Conservation (phyloP, 192 early-diverging fungal genomes). For the Coemansia sp. region DNA sequence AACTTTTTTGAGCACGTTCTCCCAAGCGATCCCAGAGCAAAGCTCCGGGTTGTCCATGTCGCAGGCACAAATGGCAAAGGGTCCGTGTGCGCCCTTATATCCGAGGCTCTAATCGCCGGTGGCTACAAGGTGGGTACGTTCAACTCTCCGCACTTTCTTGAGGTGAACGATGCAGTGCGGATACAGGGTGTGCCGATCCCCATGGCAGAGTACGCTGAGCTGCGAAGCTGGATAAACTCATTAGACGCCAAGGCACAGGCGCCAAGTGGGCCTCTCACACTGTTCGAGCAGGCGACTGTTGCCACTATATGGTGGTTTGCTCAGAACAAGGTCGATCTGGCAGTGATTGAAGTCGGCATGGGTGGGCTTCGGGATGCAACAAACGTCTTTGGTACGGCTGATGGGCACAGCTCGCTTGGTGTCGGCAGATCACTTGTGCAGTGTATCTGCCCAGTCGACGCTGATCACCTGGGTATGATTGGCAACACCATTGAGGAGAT, state of each 20-base stretch:
- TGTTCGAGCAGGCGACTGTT: slow-evolving; percentile 73
- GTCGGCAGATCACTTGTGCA: slow-evolving; percentile 46
- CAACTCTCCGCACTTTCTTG: slow-evolving; percentile 77
- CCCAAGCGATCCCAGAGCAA: slow-evolving; percentile 52
- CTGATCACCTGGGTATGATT: slow-evolving; percentile 74
- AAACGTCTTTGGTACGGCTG: slow-evolving; percentile 62
- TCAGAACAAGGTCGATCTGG: slow-evolving; percentile 61
- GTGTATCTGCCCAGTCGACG: slow-evolving; percentile 64
- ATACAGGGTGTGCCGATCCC: slow-evolving; percentile 57
- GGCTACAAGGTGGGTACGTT: slow-evolving; percentile 60
- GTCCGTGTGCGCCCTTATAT: slow-evolving; percentile 64
- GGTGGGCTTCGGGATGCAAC: slow-evolving; percentile 80
- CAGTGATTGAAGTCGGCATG: slow-evolving; percentile 81
- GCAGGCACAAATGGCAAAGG: slow-evolving; percentile 93
- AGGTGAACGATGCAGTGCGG: slow-evolving; percentile 61
- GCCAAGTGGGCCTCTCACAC: slow-evolving; percentile 44
- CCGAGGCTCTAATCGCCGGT: slow-evolving; percentile 29
- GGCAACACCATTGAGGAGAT: slow-evolving; percentile 68
- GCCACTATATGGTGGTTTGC: slow-evolving; percentile 61
- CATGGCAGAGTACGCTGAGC: slow-evolving; percentile 32
- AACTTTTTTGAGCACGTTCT: slow-evolving; percentile 48
- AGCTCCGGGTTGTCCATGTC: slow-evolving; percentile 67
- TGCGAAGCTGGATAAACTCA: slow-evolving; percentile 37
- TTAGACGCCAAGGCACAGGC: slow-evolving; percentile 39
- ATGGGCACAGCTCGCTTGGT: slow-evolving; percentile 49